Conservation (phyloP, 2,329 filamentous ascomycete species). For the Blastomyces silverae region DNA sequence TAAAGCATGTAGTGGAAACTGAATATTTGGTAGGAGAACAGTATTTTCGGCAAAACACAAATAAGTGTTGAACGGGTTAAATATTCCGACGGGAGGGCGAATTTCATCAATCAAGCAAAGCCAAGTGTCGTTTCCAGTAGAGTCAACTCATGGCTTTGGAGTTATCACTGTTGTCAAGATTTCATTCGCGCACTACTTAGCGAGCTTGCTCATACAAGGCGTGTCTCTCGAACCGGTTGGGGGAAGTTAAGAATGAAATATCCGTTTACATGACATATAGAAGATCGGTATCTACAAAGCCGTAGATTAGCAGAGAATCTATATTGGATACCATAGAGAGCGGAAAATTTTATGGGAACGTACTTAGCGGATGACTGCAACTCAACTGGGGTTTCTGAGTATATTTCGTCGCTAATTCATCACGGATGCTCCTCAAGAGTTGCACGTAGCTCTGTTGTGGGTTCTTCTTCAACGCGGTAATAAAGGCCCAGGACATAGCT, state of each 20-base stretch:
- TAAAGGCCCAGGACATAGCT: conserved; percentile 98
- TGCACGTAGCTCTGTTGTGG: conserved; percentile 94
- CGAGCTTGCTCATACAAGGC: neutral
- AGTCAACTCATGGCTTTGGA: neutral
- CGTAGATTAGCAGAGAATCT: conserved; percentile 20
- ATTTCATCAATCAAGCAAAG: neutral
- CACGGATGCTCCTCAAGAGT: conserved; percentile 89
- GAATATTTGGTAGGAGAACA: neutral
- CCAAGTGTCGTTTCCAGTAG: neutral
- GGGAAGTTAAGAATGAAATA: neutral
- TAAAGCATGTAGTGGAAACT: neutral
- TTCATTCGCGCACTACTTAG: neutral
- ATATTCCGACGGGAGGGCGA: neutral
- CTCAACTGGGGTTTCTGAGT: conserved; percentile 92
- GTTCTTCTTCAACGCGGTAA: conserved; percentile 82
- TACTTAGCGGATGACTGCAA: conserved; percentile 92
- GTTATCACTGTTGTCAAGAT: neutral
- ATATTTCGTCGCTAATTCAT: conserved; percentile 80
- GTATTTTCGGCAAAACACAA: neutral
- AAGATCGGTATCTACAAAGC: conserved; percentile 53
- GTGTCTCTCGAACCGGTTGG: neutral
- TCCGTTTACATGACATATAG: conserved; percentile 58
- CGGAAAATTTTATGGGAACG: conserved; percentile 31
- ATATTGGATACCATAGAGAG: conserved; percentile 24
- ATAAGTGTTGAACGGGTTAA: neutral